A percentile compares a stretch with the other conserved stretches of the same genome.
These are phyloP conservation scores for Starmera amethionina DNA, from an alignment of 805 yeast species.

Conservation along the genomic window DNA sequence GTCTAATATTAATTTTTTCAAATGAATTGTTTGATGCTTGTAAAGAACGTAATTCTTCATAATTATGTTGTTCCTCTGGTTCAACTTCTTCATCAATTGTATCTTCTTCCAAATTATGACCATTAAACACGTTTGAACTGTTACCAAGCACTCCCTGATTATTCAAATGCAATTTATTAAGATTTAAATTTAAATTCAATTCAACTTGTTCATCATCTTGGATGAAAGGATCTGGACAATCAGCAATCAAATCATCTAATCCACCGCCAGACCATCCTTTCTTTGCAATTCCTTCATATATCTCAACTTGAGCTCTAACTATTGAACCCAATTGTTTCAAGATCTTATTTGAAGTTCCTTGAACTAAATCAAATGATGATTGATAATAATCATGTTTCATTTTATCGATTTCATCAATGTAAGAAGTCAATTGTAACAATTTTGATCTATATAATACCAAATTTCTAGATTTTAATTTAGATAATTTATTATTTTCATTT, in stretches of 20 bases:
- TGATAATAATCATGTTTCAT: slow-evolving; percentile 69
- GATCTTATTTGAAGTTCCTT: slow-evolving; percentile 47
- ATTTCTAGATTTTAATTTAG: slow-evolving; percentile 54
- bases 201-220: slow-evolving; percentile 6
- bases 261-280: slow-evolving; percentile 90
- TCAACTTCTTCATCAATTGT: slow-evolving; percentile 3
- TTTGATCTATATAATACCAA: slow-evolving; percentile 59
- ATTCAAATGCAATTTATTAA: too few species aligned
- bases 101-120: not conserved
- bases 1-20: too few species aligned
- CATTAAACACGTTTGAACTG: not conserved
- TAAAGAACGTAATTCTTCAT: too few species aligned
- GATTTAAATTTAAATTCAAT: not conserved
- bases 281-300: slow-evolving; percentile 69
- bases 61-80: too few species aligned
- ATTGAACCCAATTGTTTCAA: slow-evolving; percentile 50
- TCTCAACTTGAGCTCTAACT: slow-evolving; percentile 72
- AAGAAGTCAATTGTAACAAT: slow-evolving; percentile 55
- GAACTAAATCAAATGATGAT: slow-evolving; percentile 50
- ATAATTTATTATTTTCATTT: slow-evolving; percentile 44
- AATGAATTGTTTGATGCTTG: too few species aligned
- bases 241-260: slow-evolving; percentile 53
- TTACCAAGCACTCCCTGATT: too few species aligned
- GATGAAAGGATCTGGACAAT: slow-evolving; percentile 58
- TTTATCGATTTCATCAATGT: slow-evolving; percentile 70